Percentiles rank a stretch among this genome's conserved stretches.
Conservation (phyloP, 805 yeast species). For the Kuraishia borneana region DNA sequence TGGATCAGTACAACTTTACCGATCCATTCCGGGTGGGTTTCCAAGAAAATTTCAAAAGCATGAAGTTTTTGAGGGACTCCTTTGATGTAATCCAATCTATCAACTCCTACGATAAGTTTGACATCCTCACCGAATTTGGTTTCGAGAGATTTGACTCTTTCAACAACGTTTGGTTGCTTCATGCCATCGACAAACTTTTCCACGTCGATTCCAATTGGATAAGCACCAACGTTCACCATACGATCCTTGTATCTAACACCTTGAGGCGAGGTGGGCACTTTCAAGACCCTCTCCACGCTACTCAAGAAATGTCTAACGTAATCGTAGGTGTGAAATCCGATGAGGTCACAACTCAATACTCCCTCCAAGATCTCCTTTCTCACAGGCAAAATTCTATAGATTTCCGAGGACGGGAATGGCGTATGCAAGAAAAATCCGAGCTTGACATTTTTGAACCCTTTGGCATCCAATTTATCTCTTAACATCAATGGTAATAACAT, state of each 20-base stretch:
- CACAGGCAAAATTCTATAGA: conserved; percentile 91
- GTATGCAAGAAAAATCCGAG: conserved; percentile 94
- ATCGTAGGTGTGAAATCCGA: conserved; percentile 99
- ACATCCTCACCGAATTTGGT: conserved; percentile 56
- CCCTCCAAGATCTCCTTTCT: conserved; percentile 87
- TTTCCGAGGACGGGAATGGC: conserved; percentile 96
- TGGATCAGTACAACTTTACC: conserved; percentile 94
- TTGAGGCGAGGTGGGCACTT: conserved; percentile 79
- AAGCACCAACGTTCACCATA: conserved; percentile 82
- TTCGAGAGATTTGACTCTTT: conserved; percentile 53
- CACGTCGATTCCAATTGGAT: conserved; percentile 98
- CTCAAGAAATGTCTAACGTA: conserved; percentile 93
- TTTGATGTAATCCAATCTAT: conserved; percentile 90
- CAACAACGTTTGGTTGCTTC: conserved; percentile 45
- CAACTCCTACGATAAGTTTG: conserved; percentile 93
- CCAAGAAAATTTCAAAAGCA: conserved; percentile 86
- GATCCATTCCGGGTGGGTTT: conserved; percentile 95
- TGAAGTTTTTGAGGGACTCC: conserved; percentile 97
- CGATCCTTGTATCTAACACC: conserved; percentile 75
- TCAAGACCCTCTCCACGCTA: conserved; percentile 74
- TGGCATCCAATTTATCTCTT: conserved; percentile 43
- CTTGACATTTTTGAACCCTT: conserved; percentile 42
- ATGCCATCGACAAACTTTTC: conserved; percentile 81
- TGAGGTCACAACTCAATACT: conserved; percentile 83
- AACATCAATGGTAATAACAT: conserved; percentile 91